Evolutionary conservation across 306 rosid species (phyloP).

Genomic region (Lathyrus sativus): DNA sequence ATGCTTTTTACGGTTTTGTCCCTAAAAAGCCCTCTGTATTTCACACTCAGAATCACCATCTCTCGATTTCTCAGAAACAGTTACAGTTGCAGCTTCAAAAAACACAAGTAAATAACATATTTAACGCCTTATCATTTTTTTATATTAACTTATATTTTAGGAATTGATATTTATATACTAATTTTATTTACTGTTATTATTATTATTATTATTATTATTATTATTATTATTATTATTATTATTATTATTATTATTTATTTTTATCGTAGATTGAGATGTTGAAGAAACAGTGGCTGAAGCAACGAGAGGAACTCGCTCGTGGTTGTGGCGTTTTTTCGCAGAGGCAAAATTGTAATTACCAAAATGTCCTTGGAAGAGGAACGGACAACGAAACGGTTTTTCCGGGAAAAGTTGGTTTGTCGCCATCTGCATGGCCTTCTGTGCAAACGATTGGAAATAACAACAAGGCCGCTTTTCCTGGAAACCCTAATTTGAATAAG

Average conservation of each 20-base stretch:
- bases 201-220: not conserved
- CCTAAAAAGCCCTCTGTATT: slow-evolving; percentile 24
- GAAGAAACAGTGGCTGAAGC: slow-evolving; percentile 53
- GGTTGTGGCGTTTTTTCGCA: slow-evolving; percentile 12
- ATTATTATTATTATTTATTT: not conserved
- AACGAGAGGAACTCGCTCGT: slow-evolving; percentile 36
- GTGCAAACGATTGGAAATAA: slow-evolving; percentile 43
- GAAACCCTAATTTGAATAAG: slow-evolving; percentile 34
- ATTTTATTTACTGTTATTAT: not conserved
- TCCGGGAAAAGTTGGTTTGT: slow-evolving; percentile 35
- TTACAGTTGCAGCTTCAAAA: slow-evolving; percentile 51
- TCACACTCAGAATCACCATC: not conserved
- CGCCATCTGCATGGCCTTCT: slow-evolving; percentile 68
- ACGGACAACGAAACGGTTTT: slow-evolving; percentile 26
- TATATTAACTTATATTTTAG: not conserved
- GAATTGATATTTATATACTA: not conserved
- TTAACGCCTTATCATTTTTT: not conserved
- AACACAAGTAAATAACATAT: slow-evolving; percentile 43
- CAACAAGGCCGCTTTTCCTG: slow-evolving; percentile 46
- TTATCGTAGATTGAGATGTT: slow-evolving; percentile 52
- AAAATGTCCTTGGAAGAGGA: slow-evolving; percentile 39
- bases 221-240: not conserved
- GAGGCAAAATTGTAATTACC: slow-evolving; percentile 17
- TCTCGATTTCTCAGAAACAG: slow-evolving; percentile 42
- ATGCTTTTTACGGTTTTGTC: not conserved